Base-by-base conservation (phyloP, 2,329 filamentous ascomycete species). In the Zymoseptoria ardabiliae region DNA sequence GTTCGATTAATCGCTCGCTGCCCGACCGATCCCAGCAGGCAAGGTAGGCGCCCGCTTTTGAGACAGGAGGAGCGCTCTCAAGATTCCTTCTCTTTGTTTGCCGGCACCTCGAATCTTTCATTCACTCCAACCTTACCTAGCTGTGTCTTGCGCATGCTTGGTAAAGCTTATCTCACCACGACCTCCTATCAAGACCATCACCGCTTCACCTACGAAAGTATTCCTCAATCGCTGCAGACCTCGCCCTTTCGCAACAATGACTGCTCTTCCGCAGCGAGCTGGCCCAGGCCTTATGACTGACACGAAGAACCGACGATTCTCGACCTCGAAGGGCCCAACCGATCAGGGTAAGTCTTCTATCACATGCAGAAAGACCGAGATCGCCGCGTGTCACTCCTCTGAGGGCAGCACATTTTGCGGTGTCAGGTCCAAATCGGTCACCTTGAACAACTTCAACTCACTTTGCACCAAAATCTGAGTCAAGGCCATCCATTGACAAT, bases 331-430 rank as follows among this genome's bases (percentile, higher is more conserved):
- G 50, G 55, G 56, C 52, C 63, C 64, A 17, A 62, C 61, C 19
- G 58, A 61, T 20, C 63, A 66, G 60, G 64, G 64, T 66, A 59
- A 48, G 64, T 59, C 21, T 28, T n/a, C 56, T 10, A 22, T 28
- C 22, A 50, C 41, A 41, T 41, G 10, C 17, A 17, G 17, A 41
- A 10, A 41, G 35, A 11, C 10, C 17, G 10, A 41, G 35, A 13
- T 41, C 35, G 17, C 13, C 35, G 35, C 35, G 17, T 17, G 35
- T 11, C 17, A 41, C 13, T 41, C 11, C 17, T 41, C 11, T 41
- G 35, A 41, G 35, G 17, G 10, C 35, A 17, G 35, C 35, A 41
- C 35, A 41, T 13, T 13, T 41, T 17, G 35, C 13, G 35, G 35
- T 41, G 35, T 41, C 35, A 41, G 25, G 25, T 28, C 25, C 25